Evolutionary conservation across 2,329 filamentous ascomycete genomes (phyloP).

Genomic region (Hypoxylon sp.): DNA sequence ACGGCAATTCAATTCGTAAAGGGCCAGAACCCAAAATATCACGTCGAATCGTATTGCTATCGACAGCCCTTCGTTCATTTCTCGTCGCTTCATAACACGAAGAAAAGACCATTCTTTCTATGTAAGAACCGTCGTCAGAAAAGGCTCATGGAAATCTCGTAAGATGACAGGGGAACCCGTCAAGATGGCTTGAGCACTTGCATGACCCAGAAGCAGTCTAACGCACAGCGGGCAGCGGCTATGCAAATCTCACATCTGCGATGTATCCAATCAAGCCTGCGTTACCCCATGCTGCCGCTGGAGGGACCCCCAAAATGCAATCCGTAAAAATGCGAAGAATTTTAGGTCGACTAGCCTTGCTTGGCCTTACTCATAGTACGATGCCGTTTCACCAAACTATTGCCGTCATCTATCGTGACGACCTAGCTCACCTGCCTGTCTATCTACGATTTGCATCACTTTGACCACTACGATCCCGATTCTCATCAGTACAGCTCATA

Average conservation of each 20-base stretch:
- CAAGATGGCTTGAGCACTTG: slow-evolving; percentile 55
- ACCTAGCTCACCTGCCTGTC: slow-evolving; percentile 12
- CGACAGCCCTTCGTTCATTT: slow-evolving; percentile 18
- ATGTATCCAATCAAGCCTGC: slow-evolving; percentile 51
- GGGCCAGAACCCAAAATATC: slow-evolving; percentile 29
- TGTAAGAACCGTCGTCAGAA: slow-evolving; percentile 47
- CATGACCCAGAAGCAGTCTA: slow-evolving; percentile 56
- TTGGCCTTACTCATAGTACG: slow-evolving; percentile 31
- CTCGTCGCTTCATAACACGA: slow-evolving; percentile 18
- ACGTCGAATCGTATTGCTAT: slow-evolving; percentile 21
- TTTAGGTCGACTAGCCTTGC: slow-evolving; percentile 39
- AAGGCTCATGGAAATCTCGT: slow-evolving; percentile 44
- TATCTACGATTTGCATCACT: slow-evolving; percentile 29
- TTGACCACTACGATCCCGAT: slow-evolving; percentile 13
- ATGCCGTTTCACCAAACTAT: slow-evolving; percentile 39
- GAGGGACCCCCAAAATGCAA: slow-evolving; percentile 43
- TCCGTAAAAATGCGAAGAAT: slow-evolving; percentile 43
- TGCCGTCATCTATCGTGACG: slow-evolving; percentile 29
- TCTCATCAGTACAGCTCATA: slow-evolving; percentile 15
- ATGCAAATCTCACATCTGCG: slow-evolving; percentile 55
- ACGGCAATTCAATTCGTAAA: slow-evolving; percentile 32
- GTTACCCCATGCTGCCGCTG: slow-evolving; percentile 51
- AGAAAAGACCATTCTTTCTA: slow-evolving; percentile 42
- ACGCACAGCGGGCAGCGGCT: slow-evolving; percentile 58
- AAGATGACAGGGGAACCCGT: slow-evolving; percentile 49